A percentile compares a stretch with the other conserved stretches of the same genome.
Evolutionary conservation across 371 early-diverging fungal species (phyloP).

Genomic region (Thermomucor indicae-seudaticae): DNA sequence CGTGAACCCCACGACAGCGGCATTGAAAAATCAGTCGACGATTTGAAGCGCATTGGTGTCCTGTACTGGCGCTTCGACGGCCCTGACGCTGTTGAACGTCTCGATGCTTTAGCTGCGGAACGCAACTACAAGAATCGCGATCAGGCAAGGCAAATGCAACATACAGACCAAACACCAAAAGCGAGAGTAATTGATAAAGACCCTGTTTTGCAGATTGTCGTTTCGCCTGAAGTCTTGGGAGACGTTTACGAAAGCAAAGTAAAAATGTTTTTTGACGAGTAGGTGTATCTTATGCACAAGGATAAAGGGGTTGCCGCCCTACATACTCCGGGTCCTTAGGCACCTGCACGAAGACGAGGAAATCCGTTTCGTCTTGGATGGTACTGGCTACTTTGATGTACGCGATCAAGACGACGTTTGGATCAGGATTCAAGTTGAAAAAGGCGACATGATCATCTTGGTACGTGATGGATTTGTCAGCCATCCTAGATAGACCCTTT

Average conservation of each 20-base stretch:
- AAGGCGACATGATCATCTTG: conserved; percentile 86
- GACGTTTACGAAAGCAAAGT: conserved; percentile 87
- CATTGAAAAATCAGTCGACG: conserved; percentile 53
- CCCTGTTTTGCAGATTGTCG: conserved; percentile 28
- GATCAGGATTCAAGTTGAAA: conserved; percentile 81
- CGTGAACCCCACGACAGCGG: conserved; percentile 74
- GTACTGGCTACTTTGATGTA: conserved; percentile 89
- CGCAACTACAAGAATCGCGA: conserved; percentile 90
- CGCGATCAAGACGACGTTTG: conserved; percentile 76
- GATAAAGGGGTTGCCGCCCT: not conserved
- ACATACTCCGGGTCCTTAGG: conserved; percentile 23
- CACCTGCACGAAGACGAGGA: conserved; percentile 98
- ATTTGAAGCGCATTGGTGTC: conserved; percentile 69
- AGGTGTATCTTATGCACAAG: conserved; percentile 11
- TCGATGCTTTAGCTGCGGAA: conserved; percentile 70
- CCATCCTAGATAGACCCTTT: not conserved
- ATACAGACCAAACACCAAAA: not conserved
- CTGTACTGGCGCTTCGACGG: conserved; percentile 70
- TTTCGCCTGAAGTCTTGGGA: conserved; percentile 73
- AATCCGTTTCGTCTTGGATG: conserved; percentile 88
- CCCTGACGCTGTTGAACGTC: conserved; percentile 45
- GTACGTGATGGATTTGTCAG: conserved; percentile 28
- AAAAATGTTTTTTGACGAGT: conserved; percentile 90
- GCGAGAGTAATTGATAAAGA: not conserved
- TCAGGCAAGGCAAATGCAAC: conserved; percentile 43